Evolutionary conservation across 2,329 filamentous ascomycete genomes (phyloP), one percentile per base, ranked within the genome.

Genomic region (Blastomyces emzantsi): DNA sequence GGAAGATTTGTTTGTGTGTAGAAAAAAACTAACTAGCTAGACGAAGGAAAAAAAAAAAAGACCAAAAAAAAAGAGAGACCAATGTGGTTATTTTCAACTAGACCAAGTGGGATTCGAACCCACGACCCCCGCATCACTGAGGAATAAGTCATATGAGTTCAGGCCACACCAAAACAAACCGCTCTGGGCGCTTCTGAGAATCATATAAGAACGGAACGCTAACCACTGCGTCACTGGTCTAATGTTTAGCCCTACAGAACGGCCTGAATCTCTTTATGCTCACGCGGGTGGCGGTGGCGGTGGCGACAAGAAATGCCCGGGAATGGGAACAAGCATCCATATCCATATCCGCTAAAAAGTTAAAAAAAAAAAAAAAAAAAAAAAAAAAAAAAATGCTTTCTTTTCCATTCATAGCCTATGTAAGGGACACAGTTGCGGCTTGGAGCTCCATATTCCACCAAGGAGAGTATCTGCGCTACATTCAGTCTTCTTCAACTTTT

Each of bases 51-150:
- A 57, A 57, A 41, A 39, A 43, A 41, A 41, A 49, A 33, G 36
- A 17, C 33, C 30, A 25, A 33, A 47, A 45, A 58, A 62, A 58
- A 58, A 62, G 19, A 62, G 41, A 57, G 54, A 57, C 22, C 36
- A 41, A 45, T 28, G 52, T 39, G 55, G 52, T 55, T 62, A n/a
- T 43, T 54, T 55, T 57, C 61, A 22, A 30, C 61, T 62, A 62
- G 61, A 62, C 61, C 61, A 62, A 62, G 61, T 62, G 61, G 61
- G 61, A 62, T 62, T 62, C 61, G 61, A 62, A 62, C 61, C 61
- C 61, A 62, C 61, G 61, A 62, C 61, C 61, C 49, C 61, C 61
- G 61, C 61, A 62, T 62, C 41, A 57, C 61, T 47, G 39, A 55
- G 60, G 60, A 62, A 56, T 56, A 41, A 58, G 11, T 58, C 61